A percentile compares a stretch with the other conserved stretches of the same genome.
Evolutionary conservation across 108 stramenopile species (phyloP).

Genomic region (Skeletonema costatum): DNA sequence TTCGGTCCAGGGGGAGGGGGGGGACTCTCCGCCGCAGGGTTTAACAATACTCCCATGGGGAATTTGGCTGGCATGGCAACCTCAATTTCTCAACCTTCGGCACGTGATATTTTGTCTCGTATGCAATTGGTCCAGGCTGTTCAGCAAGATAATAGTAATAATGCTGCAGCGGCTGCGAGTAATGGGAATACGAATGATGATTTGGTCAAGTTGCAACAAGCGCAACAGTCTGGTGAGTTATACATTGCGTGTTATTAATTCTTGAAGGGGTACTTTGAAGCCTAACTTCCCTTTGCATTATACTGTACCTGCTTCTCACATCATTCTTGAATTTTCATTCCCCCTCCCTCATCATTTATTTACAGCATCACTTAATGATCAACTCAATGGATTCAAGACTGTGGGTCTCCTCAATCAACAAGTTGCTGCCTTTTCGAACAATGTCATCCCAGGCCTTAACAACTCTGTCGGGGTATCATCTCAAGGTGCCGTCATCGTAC

Average conservation of each 20-base stretch:
- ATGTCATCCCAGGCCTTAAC: background rate
- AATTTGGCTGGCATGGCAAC: background rate
- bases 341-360: background rate
- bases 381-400: background rate
- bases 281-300: background rate
- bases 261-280: too few species aligned
- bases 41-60: background rate
- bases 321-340: background rate
- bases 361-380: background rate
- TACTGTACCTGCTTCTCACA: background rate
- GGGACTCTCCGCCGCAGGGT: background rate
- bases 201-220: constrained; percentile 20
- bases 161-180: constrained; percentile 4
- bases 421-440: background rate
- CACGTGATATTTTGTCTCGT: constrained; percentile 19
- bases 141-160: background rate
- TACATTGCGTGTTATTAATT: background rate
- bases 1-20: constrained; percentile 25
- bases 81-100: background rate
- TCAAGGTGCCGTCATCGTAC: constrained; percentile 41
- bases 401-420: background rate
- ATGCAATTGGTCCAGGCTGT: constrained; percentile 25
- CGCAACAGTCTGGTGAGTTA: constrained; percentile 1
- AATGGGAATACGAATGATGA: constrained; percentile 7
- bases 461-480: background rate